phyloP scores from a whole-genome alignment of 2,329 filamentous ascomycete species.

The Ceratocystis variospora region DNA sequence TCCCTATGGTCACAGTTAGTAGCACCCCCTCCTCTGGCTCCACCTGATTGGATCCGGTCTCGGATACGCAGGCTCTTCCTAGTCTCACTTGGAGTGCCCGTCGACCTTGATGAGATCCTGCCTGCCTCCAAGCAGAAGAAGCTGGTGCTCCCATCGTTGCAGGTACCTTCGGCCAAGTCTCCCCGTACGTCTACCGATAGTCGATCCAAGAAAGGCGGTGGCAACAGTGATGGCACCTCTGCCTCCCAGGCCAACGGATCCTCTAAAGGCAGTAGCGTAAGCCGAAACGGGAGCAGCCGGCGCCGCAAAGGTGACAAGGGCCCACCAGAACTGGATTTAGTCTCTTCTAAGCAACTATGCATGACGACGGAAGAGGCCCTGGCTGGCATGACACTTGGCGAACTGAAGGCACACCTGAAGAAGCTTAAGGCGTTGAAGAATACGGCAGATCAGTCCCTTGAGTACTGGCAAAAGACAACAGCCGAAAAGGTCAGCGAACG shows the following conservation, averaged over 20 bases:
- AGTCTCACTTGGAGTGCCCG: constrained; percentile 86
- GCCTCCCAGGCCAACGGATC: neutral
- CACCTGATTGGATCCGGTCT: constrained; percentile 94
- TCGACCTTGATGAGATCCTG: constrained; percentile 93
- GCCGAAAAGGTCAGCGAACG: constrained; percentile 82
- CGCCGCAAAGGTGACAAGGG: constrained; percentile 47
- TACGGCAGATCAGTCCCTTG: constrained; percentile 62
- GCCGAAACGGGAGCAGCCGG: constrained; percentile 25
- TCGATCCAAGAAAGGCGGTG: constrained; percentile 35
- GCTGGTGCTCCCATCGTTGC: constrained; percentile 79
- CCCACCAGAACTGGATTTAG: constrained; percentile 64
- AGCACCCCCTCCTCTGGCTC: constrained; percentile 83
- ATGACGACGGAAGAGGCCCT: constrained; percentile 74
- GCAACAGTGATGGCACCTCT: constrained; percentile 26
- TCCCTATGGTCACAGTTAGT: constrained; percentile 95
- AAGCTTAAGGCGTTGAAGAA: constrained; percentile 55
- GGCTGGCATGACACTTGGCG: constrained; percentile 60
- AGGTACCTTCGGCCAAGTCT: constrained; percentile 45
- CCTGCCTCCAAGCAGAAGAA: constrained; percentile 98
- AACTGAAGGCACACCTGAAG: constrained; percentile 58
- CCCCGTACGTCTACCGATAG: constrained; percentile 43
- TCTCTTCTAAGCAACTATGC: constrained; percentile 64
- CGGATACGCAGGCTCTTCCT: constrained; percentile 89
- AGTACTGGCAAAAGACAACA: constrained; percentile 75
- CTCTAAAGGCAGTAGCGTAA: neutral